Evolutionary conservation across 2,329 filamentous ascomycete genomes (phyloP).

Genomic region (Venturia pyrina): DNA sequence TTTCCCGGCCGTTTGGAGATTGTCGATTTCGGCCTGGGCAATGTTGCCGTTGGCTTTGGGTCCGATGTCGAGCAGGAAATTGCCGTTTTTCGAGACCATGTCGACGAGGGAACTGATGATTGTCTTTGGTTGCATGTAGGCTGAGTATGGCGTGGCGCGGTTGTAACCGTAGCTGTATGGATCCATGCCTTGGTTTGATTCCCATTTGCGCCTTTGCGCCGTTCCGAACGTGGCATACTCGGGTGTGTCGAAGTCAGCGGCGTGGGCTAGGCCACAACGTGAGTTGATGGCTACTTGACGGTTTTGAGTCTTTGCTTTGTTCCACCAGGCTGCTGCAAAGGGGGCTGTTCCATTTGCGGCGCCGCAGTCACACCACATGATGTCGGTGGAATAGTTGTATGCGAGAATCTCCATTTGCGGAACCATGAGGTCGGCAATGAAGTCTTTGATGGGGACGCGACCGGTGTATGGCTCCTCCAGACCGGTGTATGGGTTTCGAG

Average conservation of each 20-base stretch:
- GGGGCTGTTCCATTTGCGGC: constrained; percentile 33
- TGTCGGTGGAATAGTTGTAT: constrained; percentile 30
- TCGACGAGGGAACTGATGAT: constrained; percentile 42
- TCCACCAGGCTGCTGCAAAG: constrained; percentile 35
- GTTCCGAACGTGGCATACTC: constrained; percentile 34
- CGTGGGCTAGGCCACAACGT: constrained; percentile 40
- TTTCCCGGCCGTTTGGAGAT: constrained; percentile 40
- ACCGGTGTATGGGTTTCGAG: constrained; percentile 36
- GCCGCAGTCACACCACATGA: constrained; percentile 40
- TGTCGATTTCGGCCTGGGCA: constrained; percentile 36
- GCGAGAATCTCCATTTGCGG: constrained; percentile 37
- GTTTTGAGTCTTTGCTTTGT: constrained; percentile 27
- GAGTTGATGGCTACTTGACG: constrained; percentile 46
- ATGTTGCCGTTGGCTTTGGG: constrained; percentile 47
- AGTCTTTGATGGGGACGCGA: constrained; percentile 32
- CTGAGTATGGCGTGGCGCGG: constrained; percentile 37
- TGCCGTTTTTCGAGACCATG: constrained; percentile 46
- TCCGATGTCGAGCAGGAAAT: constrained; percentile 47
- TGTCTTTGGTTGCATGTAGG: constrained; percentile 43
- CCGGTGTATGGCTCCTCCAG: constrained; percentile 34
- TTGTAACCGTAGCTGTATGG: constrained; percentile 52
- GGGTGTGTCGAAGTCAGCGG: constrained; percentile 50
- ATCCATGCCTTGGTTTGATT: constrained; percentile 50
- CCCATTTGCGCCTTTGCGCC: constrained; percentile 47
- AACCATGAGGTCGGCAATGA: constrained; percentile 31